Conservation (phyloP, 495 filamentous ascomycete species). For the Neurospora sp. region DNA sequence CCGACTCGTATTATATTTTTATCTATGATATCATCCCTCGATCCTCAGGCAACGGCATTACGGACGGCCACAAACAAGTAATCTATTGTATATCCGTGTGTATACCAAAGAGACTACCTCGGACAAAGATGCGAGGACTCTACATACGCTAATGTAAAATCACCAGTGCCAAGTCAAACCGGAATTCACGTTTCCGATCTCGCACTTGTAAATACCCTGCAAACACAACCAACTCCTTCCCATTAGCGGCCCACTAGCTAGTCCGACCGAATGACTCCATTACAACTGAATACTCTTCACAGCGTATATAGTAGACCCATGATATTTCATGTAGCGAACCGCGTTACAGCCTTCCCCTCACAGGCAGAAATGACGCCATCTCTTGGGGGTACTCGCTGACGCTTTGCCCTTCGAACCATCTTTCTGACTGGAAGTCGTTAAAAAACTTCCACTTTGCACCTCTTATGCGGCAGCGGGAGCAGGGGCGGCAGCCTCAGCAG, state of each 20-base stretch:
- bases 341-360: background rate
- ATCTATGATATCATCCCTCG: background rate
- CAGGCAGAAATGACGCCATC: background rate
- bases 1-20: background rate
- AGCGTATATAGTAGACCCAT: background rate
- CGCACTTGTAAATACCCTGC: background rate
- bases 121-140: background rate
- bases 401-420: background rate
- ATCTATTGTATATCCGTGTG: slow-evolving; percentile 4
- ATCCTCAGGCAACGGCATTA: background rate
- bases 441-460: background rate
- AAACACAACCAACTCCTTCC: background rate
- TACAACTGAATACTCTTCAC: background rate
- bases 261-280: background rate
- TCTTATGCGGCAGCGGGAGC: slow-evolving; percentile 24
- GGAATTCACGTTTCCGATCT: background rate
- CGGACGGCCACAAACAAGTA: background rate
- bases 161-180: background rate
- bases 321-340: background rate
- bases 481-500: slow-evolving; percentile 14
- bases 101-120: background rate
- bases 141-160: background rate
- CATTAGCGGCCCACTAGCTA: background rate
- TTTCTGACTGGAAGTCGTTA: no score
- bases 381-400: background rate